Evolutionary conservation across 495 filamentous ascomycete species (phyloP), one percentile per base, ranked within the genome.

Genomic region (Thermochaetoides thermophila): DNA sequence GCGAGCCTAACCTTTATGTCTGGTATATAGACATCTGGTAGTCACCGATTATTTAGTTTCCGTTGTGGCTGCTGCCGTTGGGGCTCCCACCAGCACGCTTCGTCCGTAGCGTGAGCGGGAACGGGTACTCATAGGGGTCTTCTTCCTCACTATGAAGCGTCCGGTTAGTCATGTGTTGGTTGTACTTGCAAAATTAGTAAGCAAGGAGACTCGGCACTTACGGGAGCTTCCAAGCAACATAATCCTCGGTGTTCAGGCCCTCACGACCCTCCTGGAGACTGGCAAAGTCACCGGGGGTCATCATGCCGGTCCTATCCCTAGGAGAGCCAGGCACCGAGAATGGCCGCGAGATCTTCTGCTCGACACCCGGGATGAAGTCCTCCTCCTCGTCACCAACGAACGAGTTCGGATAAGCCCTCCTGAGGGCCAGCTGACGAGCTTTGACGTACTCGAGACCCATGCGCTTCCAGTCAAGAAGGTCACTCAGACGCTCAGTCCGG

Each of bases 391-490:
- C 65, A 29, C 67, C 76, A 18, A 72, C 71, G 45, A 92, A 97
- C 0, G 81, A 85, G 12, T 63, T 62, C 16, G 89, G 89, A 45
- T 96, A 97, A 15, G 89, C 89, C 68, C 89, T 73, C 36, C 89
- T 66, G 39, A 97, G 61, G 10, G 89, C 89, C 38, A 97, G 57
- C 56, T 96, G 91, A 22, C 89, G 73, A 21, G 89, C 89, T 61
- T 97, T 97, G 58, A 94, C 81, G 44, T 97, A 97, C 56, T 97
- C 89, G 80, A 95, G 73, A 8, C 89, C 89, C 89, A 97, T 97
- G 25, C 89, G 69, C 67, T 97, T 97, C 89, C 89, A 97, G 57
- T 97, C 89, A 29, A 97, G 64, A 19, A 97, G 66, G 52, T 97
- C 89, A 45, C 84, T 91, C 31, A 97, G 61, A 15, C 89, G 73